Conservation (phyloP, 768 basidiomycete genomes). For the Crassisporium funariophilum region DNA sequence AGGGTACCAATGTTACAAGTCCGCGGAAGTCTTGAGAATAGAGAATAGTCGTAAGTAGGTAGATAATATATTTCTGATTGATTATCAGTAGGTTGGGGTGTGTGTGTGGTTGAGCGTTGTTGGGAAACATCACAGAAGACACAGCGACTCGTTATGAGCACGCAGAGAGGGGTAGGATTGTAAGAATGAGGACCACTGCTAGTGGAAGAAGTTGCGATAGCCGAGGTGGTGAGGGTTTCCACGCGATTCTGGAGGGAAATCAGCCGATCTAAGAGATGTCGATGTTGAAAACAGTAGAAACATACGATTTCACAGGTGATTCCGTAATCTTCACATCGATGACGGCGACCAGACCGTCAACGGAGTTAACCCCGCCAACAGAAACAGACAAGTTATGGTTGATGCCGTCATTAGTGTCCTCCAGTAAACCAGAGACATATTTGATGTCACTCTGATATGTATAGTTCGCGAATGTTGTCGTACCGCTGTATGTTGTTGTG, state of each 20-base stretch:
- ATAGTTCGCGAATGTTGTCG: constrained; percentile 64
- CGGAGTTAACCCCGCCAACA: constrained; percentile 54
- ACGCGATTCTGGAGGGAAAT: constrained; percentile 11
- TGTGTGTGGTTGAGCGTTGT: too few relatives aligned
- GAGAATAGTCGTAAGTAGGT: background rate
- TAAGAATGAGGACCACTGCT: constrained; percentile 7
- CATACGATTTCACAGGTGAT: constrained; percentile 35
- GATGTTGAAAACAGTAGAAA: constrained; percentile 6
- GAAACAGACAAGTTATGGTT: constrained; percentile 66
- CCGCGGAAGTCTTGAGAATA: too few relatives aligned
- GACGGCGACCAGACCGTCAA: constrained; percentile 84
- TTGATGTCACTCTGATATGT: constrained; percentile 71
- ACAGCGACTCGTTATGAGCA: too few relatives aligned
- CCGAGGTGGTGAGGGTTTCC: constrained; percentile 19
- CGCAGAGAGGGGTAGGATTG: constrained; percentile 6
- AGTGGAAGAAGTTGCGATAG: constrained; percentile 19
- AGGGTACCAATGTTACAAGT: too few relatives aligned
- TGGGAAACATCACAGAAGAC: too few relatives aligned
- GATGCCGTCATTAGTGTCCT: constrained; percentile 67
- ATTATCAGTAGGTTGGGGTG: too few relatives aligned
- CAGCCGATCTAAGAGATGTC: background rate
- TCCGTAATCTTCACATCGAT: constrained; percentile 67
- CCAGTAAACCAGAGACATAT: constrained; percentile 72
- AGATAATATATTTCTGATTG: too few relatives aligned
- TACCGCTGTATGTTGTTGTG: constrained; percentile 59